These are phyloP conservation scores for Monosporascus sp. DNA, from an alignment of 2,329 filamentous ascomycete genomes.

Conservation along the genomic window DNA sequence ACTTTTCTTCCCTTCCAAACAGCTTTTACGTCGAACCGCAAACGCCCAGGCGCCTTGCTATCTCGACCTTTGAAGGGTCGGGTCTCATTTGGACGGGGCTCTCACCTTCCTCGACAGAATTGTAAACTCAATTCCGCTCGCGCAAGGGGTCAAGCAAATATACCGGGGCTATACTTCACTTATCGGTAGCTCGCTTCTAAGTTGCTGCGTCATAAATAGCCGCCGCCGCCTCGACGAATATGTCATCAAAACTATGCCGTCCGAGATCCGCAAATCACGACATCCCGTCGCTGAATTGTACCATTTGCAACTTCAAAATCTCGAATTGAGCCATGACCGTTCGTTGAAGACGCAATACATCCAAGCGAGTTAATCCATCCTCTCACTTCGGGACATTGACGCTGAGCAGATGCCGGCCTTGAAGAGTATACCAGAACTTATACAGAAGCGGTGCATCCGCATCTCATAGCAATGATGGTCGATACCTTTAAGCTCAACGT, in stretches of 20 bases:
- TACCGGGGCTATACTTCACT: not conserved
- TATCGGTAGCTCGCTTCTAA: not conserved
- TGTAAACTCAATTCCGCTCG: too few species aligned
- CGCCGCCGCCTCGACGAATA: not conserved
- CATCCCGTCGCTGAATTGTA: not conserved
- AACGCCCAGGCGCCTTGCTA: not conserved
- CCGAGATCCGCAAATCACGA: constrained; percentile 2
- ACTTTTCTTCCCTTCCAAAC: not conserved
- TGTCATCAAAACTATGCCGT: not conserved
- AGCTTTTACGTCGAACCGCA: not conserved
- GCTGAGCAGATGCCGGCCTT: too few species aligned
- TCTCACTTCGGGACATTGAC: too few species aligned
- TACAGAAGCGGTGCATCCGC: too few species aligned
- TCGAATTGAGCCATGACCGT: not conserved
- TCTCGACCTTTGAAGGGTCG: not conserved
- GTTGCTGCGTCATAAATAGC: not conserved
- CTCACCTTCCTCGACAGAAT: too few species aligned
- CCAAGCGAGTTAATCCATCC: too few species aligned
- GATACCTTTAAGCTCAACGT: too few species aligned
- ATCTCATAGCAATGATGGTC: too few species aligned
- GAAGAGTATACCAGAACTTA: too few species aligned
- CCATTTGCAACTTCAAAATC: not conserved
- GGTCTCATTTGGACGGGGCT: too few species aligned
- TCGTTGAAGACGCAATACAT: not conserved
- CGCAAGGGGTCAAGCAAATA: not conserved